These are phyloP conservation scores for Penicillium capsulatum DNA, from an alignment of 2,329 filamentous ascomycete genomes.

Conservation along the genomic window DNA sequence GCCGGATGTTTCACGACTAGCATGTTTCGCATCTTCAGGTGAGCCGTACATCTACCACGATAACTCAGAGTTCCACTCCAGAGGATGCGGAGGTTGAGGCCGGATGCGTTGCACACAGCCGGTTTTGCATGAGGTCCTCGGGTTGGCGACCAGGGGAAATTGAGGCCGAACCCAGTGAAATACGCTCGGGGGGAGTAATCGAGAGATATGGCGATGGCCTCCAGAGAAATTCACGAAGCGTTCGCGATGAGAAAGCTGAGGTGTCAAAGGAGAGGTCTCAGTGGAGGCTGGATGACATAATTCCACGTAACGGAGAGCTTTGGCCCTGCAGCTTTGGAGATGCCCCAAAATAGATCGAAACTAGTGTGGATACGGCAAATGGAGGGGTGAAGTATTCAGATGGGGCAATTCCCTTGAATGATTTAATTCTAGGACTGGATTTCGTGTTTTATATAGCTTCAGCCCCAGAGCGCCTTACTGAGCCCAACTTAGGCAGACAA, in stretches of 20 bases:
- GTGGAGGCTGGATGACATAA: slow-evolving; percentile 26
- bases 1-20: slow-evolving; percentile 3
- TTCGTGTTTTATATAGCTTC: no score
- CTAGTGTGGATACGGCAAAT: neutral
- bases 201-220: no score
- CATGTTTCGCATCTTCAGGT: neutral
- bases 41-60: slow-evolving; percentile 15
- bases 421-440: no score
- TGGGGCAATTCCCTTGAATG: no score
- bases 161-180: neutral
- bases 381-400: neutral
- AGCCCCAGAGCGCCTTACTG: slow-evolving; percentile 6
- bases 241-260: slow-evolving; percentile 16
- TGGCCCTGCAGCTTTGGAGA: slow-evolving; percentile 11
- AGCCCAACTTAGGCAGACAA: slow-evolving; percentile 18
- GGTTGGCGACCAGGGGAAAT: slow-evolving; percentile 6
- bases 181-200: no score
- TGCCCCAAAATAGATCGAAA: slow-evolving; percentile 5
- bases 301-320: slow-evolving; percentile 18
- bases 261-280: slow-evolving; percentile 10
- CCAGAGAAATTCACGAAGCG: no score
- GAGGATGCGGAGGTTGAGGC: slow-evolving; percentile 18
- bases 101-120: slow-evolving; percentile 24
- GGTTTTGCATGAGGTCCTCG: slow-evolving; percentile 26
- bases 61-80: slow-evolving; percentile 18